Evolutionary conservation across 495 filamentous ascomycete genomes (phyloP).

Genomic region (Parathielavia hyrcaniae): DNA sequence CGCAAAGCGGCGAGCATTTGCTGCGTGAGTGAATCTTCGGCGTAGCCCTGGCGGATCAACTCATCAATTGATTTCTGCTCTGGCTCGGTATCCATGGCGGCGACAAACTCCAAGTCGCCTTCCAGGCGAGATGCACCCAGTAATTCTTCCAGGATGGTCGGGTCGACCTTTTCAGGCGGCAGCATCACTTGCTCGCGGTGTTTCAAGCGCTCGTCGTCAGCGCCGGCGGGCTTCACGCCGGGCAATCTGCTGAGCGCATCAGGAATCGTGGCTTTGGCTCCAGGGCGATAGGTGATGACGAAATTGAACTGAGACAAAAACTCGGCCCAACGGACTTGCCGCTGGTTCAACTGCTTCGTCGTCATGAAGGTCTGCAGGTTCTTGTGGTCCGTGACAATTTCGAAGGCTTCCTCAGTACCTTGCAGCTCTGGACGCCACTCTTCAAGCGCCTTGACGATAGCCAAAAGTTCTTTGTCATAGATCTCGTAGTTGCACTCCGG

Average conservation of each 20-base stretch:
- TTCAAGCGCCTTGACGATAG: conserved; percentile 6
- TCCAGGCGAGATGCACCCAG: neutral
- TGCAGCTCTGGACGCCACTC: conserved; percentile 7
- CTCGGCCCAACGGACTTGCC: conserved; percentile 13
- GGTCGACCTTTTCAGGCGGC: neutral
- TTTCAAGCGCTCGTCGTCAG: neutral
- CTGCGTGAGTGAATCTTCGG: neutral
- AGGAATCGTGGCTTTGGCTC: neutral
- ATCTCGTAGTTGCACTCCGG: conserved; percentile 23
- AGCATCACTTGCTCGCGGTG: neutral
- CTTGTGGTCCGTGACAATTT: conserved; percentile 11
- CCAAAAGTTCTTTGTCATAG: conserved; percentile 21
- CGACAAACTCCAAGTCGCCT: neutral
- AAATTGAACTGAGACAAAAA: conserved; percentile 8
- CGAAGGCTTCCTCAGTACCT: neutral
- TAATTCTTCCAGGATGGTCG: neutral
- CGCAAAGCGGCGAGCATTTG: neutral
- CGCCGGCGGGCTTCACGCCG: neutral
- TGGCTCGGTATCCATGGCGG: neutral
- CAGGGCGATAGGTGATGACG: neutral
- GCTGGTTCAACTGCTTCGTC: neutral
- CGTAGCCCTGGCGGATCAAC: neutral
- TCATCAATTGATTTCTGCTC: neutral
- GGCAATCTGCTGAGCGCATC: neutral
- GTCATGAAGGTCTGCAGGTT: conserved; percentile 3